Evolutionary conservation across 2,329 filamentous ascomycete genomes (phyloP).

Genomic region (Fusarium sp.): DNA sequence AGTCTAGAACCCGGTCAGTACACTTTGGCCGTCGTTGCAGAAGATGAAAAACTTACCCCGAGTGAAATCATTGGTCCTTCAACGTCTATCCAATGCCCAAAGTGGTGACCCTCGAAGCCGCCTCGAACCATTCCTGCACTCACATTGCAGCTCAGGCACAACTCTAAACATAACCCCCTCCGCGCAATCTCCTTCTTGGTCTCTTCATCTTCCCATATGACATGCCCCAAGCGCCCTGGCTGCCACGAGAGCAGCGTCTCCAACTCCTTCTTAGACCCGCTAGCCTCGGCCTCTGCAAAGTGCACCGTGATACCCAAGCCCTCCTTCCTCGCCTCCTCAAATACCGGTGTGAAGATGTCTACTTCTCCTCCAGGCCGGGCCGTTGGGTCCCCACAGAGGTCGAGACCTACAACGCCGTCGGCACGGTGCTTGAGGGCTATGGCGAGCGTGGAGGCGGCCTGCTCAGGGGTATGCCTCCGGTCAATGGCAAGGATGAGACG

Average conservation of each 20-base stretch:
- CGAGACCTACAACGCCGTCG: constrained; percentile 76
- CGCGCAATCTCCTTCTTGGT: constrained; percentile 66
- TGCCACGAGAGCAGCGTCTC: constrained; percentile 71
- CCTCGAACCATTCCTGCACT: constrained; percentile 78
- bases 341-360: constrained; percentile 68
- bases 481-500: constrained; percentile 82
- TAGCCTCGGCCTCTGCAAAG: constrained; percentile 77
- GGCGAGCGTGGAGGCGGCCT: constrained; percentile 73
- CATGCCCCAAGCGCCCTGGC: constrained; percentile 80
- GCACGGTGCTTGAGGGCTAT: constrained; percentile 68
- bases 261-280: constrained; percentile 70
- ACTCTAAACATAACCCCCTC: constrained; percentile 73
- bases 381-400: constrained; percentile 81
- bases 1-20: constrained; percentile 64
- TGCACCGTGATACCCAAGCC: constrained; percentile 78
- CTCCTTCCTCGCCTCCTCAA: constrained; percentile 65
- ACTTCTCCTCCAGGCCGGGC: constrained; percentile 66
- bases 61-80: constrained; percentile 72
- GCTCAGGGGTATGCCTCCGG: constrained; percentile 67
- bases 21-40: not conserved
- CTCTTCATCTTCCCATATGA: constrained; percentile 76
- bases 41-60: constrained; percentile 66
- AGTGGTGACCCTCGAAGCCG: constrained; percentile 78
- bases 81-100: constrained; percentile 76
- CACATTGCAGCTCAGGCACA: constrained; percentile 86